These are phyloP conservation scores for Phialophora macrospora DNA, from an alignment of 2,329 filamentous ascomycete species.

Conservation along the genomic window DNA sequence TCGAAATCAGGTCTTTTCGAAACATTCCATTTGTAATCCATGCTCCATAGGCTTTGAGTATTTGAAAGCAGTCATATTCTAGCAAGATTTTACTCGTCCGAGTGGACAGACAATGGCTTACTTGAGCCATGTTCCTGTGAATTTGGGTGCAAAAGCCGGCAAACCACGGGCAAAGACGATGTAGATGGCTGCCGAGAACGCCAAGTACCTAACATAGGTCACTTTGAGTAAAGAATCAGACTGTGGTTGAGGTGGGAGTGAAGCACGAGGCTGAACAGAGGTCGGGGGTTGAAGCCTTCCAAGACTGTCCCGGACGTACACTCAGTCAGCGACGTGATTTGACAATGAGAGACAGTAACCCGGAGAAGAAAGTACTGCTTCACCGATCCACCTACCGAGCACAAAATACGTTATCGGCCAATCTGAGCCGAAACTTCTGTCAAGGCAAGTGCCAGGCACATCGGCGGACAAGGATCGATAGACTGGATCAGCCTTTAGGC, in stretches of 20 bases:
- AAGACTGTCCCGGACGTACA: not conserved
- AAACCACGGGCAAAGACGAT: not conserved
- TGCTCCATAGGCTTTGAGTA: not conserved
- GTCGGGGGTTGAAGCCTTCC: not conserved
- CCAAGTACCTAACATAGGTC: not conserved
- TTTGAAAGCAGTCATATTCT: not conserved
- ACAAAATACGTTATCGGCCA: not conserved
- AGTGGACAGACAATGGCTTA: constrained; percentile 12
- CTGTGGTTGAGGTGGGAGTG: not conserved
- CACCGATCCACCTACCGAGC: not conserved
- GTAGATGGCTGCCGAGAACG: not conserved
- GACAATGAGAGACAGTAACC: not conserved
- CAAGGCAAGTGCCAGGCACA: not conserved
- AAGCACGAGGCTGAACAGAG: not conserved
- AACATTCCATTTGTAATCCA: constrained; percentile 6
- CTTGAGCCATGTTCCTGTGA: constrained; percentile 12
- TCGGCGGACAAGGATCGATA: constrained; percentile 2
- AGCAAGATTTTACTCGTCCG: constrained; percentile 5
- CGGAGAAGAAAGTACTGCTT: not conserved
- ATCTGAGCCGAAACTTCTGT: not conserved
- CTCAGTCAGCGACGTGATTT: not conserved
- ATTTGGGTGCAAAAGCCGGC: not conserved
- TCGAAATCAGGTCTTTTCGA: not conserved
- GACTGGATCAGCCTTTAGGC: constrained; percentile 1
- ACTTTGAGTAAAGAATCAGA: not conserved